Evolutionary conservation across 768 basidiomycete genomes (phyloP).

Genomic region (Rhodocollybia butyracea): DNA sequence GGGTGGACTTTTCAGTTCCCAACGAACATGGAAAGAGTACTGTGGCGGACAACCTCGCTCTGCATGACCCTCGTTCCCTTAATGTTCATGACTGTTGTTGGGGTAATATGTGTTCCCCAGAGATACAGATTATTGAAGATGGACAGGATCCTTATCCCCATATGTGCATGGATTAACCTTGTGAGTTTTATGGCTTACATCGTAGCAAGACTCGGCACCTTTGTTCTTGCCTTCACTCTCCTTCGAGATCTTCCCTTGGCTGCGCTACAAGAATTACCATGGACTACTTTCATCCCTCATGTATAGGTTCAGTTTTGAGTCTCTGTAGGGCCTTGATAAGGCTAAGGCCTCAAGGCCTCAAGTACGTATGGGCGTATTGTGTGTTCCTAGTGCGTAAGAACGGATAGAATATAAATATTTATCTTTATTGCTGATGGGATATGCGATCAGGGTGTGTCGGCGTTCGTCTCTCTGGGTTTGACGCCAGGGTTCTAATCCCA

Average conservation of each 20-base stretch:
- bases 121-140: background rate
- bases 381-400: no score
- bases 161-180: background rate
- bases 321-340: no score
- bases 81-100: background rate
- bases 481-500: no score
- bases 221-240: background rate
- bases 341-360: no score
- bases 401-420: no score
- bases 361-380: no score
- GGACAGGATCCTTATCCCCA: background rate
- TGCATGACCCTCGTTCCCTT: background rate
- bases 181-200: background rate
- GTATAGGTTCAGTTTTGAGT: no score
- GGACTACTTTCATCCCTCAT: background rate
- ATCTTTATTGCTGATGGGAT: no score
- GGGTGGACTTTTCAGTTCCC: background rate
- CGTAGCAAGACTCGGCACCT: background rate
- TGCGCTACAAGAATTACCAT: background rate
- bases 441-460: no score
- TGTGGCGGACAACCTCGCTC: background rate
- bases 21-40: no score
- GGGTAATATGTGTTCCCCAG: background rate
- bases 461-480: no score
- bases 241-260: background rate